These are phyloP conservation scores for Pulicaria dysenterica DNA, from an alignment of 129 eudicot genomes.

Conservation along the genomic window DNA sequence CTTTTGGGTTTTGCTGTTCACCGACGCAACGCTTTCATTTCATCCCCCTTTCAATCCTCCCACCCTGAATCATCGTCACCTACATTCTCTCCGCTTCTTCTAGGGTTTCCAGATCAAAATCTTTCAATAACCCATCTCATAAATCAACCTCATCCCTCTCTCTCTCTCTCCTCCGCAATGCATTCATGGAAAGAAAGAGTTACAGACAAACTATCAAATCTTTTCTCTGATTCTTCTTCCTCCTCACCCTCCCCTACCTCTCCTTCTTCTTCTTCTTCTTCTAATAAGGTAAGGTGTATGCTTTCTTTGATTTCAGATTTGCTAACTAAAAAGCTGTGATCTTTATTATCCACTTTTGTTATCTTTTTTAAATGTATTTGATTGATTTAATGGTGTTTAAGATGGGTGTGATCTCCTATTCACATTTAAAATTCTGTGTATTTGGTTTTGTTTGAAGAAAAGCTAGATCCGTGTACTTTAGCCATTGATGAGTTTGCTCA, in stretches of 20 bases:
- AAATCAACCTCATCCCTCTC: background rate
- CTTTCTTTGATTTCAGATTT: slow-evolving; percentile 7
- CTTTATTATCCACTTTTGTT: background rate
- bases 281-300: slow-evolving; percentile 31
- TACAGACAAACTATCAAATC: slow-evolving; percentile 51
- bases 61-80: slow-evolving; percentile 31
- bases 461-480: slow-evolving; percentile 15
- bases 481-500: slow-evolving; percentile 6
- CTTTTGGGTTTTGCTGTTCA: slow-evolving; percentile 20
- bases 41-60: slow-evolving; percentile 16
- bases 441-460: background rate
- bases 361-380: background rate
- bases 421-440: background rate
- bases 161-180: slow-evolving; percentile 30
- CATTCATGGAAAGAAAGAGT: slow-evolving; percentile 58
- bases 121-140: background rate
- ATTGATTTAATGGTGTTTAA: background rate
- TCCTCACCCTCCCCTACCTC: slow-evolving; percentile 25
- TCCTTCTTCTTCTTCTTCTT: slow-evolving; percentile 13
- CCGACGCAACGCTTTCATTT: slow-evolving; percentile 36
- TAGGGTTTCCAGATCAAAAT: slow-evolving; percentile 27
- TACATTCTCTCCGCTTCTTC: slow-evolving; percentile 32
- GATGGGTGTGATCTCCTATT: slow-evolving; percentile 2
- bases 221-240: slow-evolving; percentile 50
- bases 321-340: background rate